Conservation (phyloP, 169 alveolate species). For the Theileria orientalis region DNA sequence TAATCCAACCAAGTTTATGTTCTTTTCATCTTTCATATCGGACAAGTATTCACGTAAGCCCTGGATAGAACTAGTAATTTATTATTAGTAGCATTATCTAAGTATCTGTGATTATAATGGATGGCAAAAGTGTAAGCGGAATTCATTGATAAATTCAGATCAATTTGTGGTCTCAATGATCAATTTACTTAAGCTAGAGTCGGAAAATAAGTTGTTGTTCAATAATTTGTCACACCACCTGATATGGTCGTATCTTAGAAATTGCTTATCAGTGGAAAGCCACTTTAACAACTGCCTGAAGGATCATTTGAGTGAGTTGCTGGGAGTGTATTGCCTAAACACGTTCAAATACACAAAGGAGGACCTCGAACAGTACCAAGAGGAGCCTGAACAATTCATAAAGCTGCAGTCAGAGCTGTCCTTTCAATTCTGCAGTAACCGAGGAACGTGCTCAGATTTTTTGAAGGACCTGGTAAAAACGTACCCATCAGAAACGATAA, state of each 20-base stretch:
- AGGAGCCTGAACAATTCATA: slow-evolving; percentile 52
- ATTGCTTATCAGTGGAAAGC: slow-evolving; percentile 11
- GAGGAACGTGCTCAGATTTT: slow-evolving; percentile 57
- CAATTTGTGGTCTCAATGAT: neutral
- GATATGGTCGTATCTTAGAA: slow-evolving; percentile 54
- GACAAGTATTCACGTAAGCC: slow-evolving; percentile 32
- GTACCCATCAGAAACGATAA: slow-evolving; percentile 25
- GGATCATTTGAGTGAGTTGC: slow-evolving; percentile 26
- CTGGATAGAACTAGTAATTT: slow-evolving; percentile 14
- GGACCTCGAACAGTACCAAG: slow-evolving; percentile 40
- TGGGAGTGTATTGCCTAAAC: slow-evolving; percentile 43
- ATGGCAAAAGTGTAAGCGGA: neutral
- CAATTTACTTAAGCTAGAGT: slow-evolving; percentile 8
- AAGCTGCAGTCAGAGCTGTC: slow-evolving; percentile 47
- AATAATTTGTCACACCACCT: slow-evolving; percentile 38
- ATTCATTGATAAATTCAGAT: neutral
- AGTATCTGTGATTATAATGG: no score
- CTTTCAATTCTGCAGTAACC: slow-evolving; percentile 39
- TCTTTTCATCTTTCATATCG: slow-evolving; percentile 17
- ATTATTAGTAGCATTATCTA: no score
- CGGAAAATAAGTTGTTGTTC: neutral
- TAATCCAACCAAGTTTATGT: slow-evolving; percentile 22
- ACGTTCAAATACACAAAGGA: slow-evolving; percentile 39
- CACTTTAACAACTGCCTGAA: slow-evolving; percentile 27
- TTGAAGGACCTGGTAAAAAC: slow-evolving; percentile 44